Evolutionary conservation across 2,329 filamentous ascomycete species (phyloP), one percentile per base, ranked within the genome.

Genomic region (Diaporthe aspalathi): DNA sequence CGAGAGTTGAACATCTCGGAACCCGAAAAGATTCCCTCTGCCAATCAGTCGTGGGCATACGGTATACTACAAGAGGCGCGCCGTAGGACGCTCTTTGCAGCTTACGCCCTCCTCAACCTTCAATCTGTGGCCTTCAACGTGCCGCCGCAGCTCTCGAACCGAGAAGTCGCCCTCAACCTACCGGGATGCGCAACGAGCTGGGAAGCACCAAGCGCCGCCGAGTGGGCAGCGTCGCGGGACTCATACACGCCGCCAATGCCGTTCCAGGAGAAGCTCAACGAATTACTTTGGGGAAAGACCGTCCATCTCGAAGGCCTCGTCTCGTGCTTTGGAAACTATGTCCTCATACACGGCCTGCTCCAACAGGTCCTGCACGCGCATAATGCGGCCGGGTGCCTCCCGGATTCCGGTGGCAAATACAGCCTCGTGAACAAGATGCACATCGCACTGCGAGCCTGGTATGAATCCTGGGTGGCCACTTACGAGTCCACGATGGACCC

Each of bases 71-170:
- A 56, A 14, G 11, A 62, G 56, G 24, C 80, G 79, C 27, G 57
- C 88, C 86, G 86, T 79, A 83, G 72, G 84, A 86, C 24, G 90
- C 74, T 22, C 74, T 88, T 71, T 86, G 89, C 77, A 84, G 86
- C 77, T 84, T 79, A 76, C 53, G 72, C 74, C n/a, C 68, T 90
- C 74, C 87, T 88, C 72, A 89, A 90, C 75, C 81, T 90, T 2
- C 88, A 90, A 73, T 88, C 85, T 43, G 88, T 90, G 68, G 88
- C 88, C 75, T 90, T 89, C 80, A 88, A 90, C 76, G 87, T 89
- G 17, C 87, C 88, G 35, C 88, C 89, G 0, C 80, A 89, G 53
- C 84, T 90, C 32, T 76, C 88, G 67, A 89, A 87, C 75, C 82
- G 83, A 40, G 86, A 90, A 77, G 77, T 90, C 65, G 84, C 84